Evolutionary conservation across 2,329 filamentous ascomycete genomes (phyloP).

Genomic region (Huntiella decipiens): DNA sequence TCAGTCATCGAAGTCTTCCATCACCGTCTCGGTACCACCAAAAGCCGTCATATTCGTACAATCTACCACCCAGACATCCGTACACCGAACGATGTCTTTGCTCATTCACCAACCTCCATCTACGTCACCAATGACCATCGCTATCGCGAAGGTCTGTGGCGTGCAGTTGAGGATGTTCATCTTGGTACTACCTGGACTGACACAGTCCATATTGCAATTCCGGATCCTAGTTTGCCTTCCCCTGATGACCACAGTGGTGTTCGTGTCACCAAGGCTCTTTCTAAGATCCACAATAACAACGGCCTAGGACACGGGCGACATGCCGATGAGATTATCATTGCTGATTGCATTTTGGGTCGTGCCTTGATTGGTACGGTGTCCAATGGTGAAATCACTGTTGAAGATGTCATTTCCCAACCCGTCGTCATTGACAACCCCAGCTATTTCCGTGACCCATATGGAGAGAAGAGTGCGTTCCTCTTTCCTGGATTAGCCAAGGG

Average conservation of each 20-base stretch:
- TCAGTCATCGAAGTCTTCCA: conserved; percentile 41
- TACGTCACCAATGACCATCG: conserved; percentile 42
- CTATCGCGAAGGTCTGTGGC: conserved; percentile 28
- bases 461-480: conserved; percentile 35
- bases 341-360: conserved; percentile 25
- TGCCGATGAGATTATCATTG: conserved; percentile 23
- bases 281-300: conserved; percentile 33
- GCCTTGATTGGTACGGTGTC: conserved; percentile 18
- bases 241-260: conserved; percentile 19
- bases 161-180: conserved; percentile 28
- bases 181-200: conserved; percentile 28
- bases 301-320: conserved; percentile 32
- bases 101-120: conserved; percentile 26
- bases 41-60: conserved; percentile 29
- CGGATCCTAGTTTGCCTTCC: conserved; percentile 6
- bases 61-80: conserved; percentile 31
- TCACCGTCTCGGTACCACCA: conserved; percentile 26
- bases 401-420: conserved; percentile 12
- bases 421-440: conserved; percentile 35
- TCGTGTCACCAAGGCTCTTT: conserved; percentile 24
- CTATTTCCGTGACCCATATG: conserved; percentile 35
- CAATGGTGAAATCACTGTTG: conserved; percentile 5
- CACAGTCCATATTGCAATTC: conserved; percentile 20
- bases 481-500: conserved; percentile 27
- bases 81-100: conserved; percentile 41